Base-by-base conservation (phyloP, 768 basidiomycete species). In the Trametes punicea region DNA sequence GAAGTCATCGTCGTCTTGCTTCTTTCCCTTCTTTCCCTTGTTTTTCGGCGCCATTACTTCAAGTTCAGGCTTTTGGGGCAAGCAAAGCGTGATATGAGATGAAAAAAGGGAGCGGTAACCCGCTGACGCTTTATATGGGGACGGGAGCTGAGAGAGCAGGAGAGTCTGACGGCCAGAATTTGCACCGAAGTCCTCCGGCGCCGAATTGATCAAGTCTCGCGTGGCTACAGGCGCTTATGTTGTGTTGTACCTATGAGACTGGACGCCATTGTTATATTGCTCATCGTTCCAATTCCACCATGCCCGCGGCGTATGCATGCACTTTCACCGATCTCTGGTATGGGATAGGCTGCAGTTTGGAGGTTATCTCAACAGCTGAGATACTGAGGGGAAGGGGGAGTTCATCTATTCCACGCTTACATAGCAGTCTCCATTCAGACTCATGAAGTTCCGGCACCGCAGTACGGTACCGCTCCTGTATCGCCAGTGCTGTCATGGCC, bases 11-110 rank as follows among this genome's bases (percentile, higher is more conserved):
- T 95, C 92, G 63, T 87, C 84, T 40, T 76, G 77, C 64, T 84
- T 87, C 75, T 93, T 93, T 27, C 79, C 83, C 66, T 93, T 95
- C 77, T 95, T 96, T 61, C 87, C 93, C 68, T 92, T 92, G 68
- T 77, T 80, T 69, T 87, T 86, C 26, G 85, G 84, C 29, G 85
- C 75, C 81, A 83, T 82, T 23, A 27, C 13, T 5, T 2, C 18
- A 23, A 4, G 26, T 2, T 4, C 25, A 15, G 30, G 47, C 52
- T 54, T 54, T 36, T 46, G 9, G 11, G 18, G 16, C 4, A 21
- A 25, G 29, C 10, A 7, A 39, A 16, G 20, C 15, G 20, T 18
- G 15, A 20, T 18, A n/a, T 29, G 34, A 25, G 34, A 33, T 31
- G 30, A n/a, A 44, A 27, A 20, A 36, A n/a, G 8, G 23, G 8